phyloP scores from a whole-genome alignment of 345 rosid species.

The Citrus trifoliata region DNA sequence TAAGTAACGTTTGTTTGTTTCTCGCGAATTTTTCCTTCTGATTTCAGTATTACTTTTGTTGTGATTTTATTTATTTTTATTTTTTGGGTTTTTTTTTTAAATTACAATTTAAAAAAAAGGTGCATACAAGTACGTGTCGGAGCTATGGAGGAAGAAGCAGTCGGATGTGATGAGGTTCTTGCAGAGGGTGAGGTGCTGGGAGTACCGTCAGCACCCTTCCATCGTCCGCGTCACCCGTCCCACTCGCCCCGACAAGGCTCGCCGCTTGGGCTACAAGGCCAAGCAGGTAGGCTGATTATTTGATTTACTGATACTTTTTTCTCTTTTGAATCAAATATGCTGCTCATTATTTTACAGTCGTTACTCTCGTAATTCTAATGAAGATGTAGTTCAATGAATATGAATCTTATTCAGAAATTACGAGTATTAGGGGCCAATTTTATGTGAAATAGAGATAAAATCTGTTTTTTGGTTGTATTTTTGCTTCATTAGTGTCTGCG shows the following conservation, averaged over 20 bases:
- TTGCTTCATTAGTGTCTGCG: neutral
- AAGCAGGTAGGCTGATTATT: conserved; percentile 87
- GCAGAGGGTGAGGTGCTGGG: conserved; percentile 99
- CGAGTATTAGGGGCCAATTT: neutral
- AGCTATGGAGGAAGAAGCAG: conserved; percentile 99
- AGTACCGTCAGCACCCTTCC: conserved; percentile 94
- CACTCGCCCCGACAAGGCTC: conserved; percentile 97
- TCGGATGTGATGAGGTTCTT: conserved; percentile 98
- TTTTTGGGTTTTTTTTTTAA: neutral
- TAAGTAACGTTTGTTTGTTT: too few relatives aligned
- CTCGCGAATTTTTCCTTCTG: too few relatives aligned
- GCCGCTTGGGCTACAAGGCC: conserved; percentile 96
- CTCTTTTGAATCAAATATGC: too few relatives aligned
- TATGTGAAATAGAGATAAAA: neutral
- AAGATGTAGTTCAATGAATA: neutral
- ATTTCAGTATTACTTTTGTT: too few relatives aligned
- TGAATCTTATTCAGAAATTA: neutral
- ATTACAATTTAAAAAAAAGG: conserved; percentile 31
- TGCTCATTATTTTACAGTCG: too few relatives aligned
- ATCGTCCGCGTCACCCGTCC: conserved; percentile 89
- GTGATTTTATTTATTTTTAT: neutral
- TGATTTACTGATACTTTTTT: neutral
- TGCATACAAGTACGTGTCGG: conserved; percentile 94
- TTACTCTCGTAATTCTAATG: too few relatives aligned
- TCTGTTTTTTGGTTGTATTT: neutral